Evolutionary conservation across 768 basidiomycete genomes (phyloP), one percentile per base, ranked within the genome.

Genomic region (Lentinus brumalis): DNA sequence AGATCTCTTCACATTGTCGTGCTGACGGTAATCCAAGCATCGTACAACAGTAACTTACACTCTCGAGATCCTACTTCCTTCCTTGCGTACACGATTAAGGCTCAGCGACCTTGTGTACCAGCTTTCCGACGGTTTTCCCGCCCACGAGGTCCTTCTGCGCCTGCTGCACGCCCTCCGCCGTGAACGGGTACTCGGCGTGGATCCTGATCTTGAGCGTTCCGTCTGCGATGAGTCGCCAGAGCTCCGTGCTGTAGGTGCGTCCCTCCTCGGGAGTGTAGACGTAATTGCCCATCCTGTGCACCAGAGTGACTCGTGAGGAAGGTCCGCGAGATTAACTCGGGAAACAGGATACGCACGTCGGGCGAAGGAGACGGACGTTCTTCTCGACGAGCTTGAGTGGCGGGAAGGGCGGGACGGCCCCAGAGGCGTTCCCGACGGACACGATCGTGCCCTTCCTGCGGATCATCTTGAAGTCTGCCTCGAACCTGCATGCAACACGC

Each of bases 401-500:
- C 3, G 87, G 75, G 71, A 97, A 87, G 0, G 92, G 88, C 35
- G 85, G 83, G 2, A 92, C 89, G 7, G 88, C 74, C 2, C 95
- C 95, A 7, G 94, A 96, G 0, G 96, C 93, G 67, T 98, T 98
- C 0, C 97, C 97, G 55, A 94, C 84, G 7, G 87, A 88, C 14
- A 97, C 91, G 39, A 97, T 82, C 0, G 94, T 96, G 2, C 93
- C 96, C 72, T 96, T 97, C 42, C 93, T 81, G 66, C 85, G 84
- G 66, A 92, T 79, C 73, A 94, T 78, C 72, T 87, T 83, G 76
- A 96, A 92, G 77, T 96, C 81, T 61, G 82, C 81, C 62, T 92
- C 89, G 70, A 89, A 91, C 5, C 89, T 91, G 65, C 35, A 26
- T 29, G 21, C 21, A 26, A 26, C 21, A 26, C 21, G 21, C 21